Conservation (phyloP, 2,329 filamentous ascomycete species). For the Ophiostoma australiae region DNA sequence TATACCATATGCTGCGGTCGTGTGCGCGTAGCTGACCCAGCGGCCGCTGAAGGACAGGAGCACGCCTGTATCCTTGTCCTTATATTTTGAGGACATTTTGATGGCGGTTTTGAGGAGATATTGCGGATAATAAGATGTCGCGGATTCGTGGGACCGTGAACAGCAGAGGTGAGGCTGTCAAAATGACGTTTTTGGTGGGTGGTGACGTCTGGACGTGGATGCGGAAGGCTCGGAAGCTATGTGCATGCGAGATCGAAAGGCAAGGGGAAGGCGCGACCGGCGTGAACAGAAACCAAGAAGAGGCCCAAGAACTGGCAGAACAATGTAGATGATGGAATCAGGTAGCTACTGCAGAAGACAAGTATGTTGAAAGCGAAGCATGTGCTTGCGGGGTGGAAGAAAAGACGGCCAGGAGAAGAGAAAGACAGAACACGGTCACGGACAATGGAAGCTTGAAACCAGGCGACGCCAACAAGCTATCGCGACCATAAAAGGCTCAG, state of each 20-base stretch:
- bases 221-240: slow-evolving; percentile 12
- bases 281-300: background rate
- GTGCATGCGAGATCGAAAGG: background rate
- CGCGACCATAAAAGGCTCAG: slow-evolving; percentile 4
- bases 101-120: background rate
- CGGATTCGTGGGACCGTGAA: too few species aligned
- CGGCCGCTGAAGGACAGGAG: slow-evolving; percentile 69
- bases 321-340: background rate
- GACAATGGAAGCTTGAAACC: background rate
- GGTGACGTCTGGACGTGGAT: background rate
- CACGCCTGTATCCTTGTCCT: slow-evolving; percentile 60
- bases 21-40: slow-evolving; percentile 89
- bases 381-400: background rate
- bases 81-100: slow-evolving; percentile 40
- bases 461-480: background rate
- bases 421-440: background rate
- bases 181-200: background rate
- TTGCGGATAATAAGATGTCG: background rate
- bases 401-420: background rate
- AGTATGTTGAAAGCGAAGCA: background rate
- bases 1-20: slow-evolving; percentile 71
- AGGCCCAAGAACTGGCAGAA: background rate
- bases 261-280: background rate
- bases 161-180: background rate
- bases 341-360: background rate